A percentile compares a stretch with the other conserved stretches of the same genome.
Evolutionary conservation across 1,139 yeast genomes (phyloP).

Genomic region (Wickerhamiella pararugosa): DNA sequence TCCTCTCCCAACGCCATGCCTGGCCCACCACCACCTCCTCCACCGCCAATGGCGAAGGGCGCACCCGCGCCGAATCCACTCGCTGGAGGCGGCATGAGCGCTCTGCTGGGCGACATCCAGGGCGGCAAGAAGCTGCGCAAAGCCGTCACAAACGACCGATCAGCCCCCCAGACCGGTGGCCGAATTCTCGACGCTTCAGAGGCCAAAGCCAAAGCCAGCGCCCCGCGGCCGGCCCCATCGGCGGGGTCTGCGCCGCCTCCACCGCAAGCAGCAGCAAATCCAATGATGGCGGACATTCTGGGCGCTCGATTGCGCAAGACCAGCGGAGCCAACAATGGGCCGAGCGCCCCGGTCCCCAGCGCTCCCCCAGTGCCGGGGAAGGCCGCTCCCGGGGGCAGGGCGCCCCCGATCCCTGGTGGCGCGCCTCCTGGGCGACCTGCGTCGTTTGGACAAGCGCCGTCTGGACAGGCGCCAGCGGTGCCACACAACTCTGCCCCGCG

Average conservation of each 20-base stretch:
- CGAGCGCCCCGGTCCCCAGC: neutral
- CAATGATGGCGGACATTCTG: constrained; percentile 16
- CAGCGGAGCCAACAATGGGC: neutral
- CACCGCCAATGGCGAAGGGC: neutral
- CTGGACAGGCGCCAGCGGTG: constrained; percentile 6
- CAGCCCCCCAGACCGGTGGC: constrained; percentile 41
- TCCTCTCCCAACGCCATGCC: neutral
- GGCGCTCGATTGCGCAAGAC: constrained; percentile 13
- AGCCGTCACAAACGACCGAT: constrained; percentile 50
- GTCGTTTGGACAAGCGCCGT: constrained; percentile 8
- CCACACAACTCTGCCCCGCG: neutral
- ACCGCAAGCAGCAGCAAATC: constrained; percentile 14
- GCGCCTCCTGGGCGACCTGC: constrained; percentile 2
- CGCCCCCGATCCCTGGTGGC: constrained; percentile 14
- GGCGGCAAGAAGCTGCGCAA: constrained; percentile 65
- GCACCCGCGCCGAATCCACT: constrained; percentile 11
- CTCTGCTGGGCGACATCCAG: constrained; percentile 72
- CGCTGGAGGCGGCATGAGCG: constrained; percentile 22
- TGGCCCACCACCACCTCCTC: constrained; percentile 2
- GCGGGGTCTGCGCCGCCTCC: constrained; percentile 11
- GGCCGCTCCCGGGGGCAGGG: constrained; percentile 10
- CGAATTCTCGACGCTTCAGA: constrained; percentile 19
- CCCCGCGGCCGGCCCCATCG: constrained; percentile 9
- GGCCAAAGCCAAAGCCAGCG: neutral
- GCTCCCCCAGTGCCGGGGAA: neutral